A percentile compares a stretch with the other conserved stretches of the same genome.
phyloP scores from a whole-genome alignment of 2,329 filamentous ascomycete species.

The Microcyclospora pomicola region DNA sequence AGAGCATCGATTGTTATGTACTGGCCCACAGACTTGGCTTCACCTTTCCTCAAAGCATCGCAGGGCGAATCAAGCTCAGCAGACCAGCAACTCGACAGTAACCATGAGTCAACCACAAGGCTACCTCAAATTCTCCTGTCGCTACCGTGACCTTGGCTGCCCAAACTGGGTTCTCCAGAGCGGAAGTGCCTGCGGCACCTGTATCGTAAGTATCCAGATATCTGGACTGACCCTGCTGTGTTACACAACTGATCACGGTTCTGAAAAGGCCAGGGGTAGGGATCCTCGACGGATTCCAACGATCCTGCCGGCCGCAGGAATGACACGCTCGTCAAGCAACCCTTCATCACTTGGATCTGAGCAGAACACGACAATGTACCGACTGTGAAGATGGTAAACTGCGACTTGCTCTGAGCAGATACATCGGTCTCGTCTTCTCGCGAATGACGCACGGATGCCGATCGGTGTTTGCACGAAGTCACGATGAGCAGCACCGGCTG shows the following conservation, averaged over 20 bases:
- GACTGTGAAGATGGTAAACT: no score
- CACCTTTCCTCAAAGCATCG: no score
- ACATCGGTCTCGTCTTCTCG: not conserved
- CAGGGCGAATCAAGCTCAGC: no score
- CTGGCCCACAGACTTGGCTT: no score
- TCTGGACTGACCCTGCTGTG: no score
- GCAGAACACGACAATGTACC: not conserved
- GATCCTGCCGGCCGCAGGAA: not conserved
- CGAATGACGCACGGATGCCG: not conserved
- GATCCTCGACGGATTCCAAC: conserved; percentile 2
- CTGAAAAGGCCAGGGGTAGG: conserved; percentile 5
- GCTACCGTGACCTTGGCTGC: conserved; percentile 5
- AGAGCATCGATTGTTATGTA: no score
- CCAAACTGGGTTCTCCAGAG: conserved; percentile 9
- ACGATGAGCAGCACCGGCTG: no score
- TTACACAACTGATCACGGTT: not conserved
- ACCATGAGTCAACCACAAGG: conserved; percentile 4
- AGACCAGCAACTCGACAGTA: not conserved
- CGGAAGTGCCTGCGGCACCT: conserved; percentile 11
- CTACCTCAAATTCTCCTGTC: conserved; percentile 9
- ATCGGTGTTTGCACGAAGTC: no score
- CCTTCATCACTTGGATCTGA: not conserved
- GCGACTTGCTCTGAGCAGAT: not conserved
- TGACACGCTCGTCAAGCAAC: not conserved
- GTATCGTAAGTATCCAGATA: conserved; percentile 13